A percentile compares a stretch with the other conserved stretches of the same genome.
phyloP scores from a whole-genome alignment of 2,329 filamentous ascomycete species.

The Monilinia laxa region DNA sequence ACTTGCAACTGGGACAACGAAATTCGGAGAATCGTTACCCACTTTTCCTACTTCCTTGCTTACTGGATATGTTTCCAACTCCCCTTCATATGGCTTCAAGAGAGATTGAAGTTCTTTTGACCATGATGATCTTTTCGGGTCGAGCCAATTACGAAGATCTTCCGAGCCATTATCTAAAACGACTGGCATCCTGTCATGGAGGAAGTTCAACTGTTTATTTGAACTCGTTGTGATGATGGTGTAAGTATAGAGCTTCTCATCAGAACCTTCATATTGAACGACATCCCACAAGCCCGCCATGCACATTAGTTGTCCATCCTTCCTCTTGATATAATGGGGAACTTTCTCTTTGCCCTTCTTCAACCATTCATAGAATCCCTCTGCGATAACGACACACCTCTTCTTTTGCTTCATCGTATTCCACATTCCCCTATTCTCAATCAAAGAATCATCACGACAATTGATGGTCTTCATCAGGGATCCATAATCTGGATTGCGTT shows the following conservation, averaged over 20 bases:
- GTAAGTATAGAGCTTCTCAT: constrained; percentile 79
- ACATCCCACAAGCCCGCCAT: constrained; percentile 93
- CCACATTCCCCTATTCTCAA: constrained; percentile 81
- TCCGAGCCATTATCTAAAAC: constrained; percentile 77
- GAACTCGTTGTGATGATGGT: constrained; percentile 90
- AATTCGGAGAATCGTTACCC: constrained; percentile 81
- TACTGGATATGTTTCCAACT: constrained; percentile 83
- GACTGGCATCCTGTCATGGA: constrained; percentile 96
- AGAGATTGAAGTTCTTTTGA: constrained; percentile 72
- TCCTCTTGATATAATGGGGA: constrained; percentile 79
- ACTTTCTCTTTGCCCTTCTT: constrained; percentile 80
- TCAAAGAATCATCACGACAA: constrained; percentile 84
- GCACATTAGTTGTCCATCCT: constrained; percentile 76
- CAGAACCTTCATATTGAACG: constrained; percentile 71
- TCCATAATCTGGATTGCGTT: constrained; percentile 73
- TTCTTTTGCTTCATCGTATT: constrained; percentile 85
- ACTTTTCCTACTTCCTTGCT: constrained; percentile 90
- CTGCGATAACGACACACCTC: constrained; percentile 80
- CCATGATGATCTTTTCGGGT: constrained; percentile 72
- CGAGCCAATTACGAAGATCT: constrained; percentile 71
- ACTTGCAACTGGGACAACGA: constrained; percentile 80
- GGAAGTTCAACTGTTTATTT: constrained; percentile 76
- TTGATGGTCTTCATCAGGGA: constrained; percentile 88
- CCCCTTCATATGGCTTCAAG: constrained; percentile 75
- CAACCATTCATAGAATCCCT: constrained; percentile 97